phyloP scores from a whole-genome alignment of 2,329 filamentous ascomycete species.

The Helotiales sp. region DNA sequence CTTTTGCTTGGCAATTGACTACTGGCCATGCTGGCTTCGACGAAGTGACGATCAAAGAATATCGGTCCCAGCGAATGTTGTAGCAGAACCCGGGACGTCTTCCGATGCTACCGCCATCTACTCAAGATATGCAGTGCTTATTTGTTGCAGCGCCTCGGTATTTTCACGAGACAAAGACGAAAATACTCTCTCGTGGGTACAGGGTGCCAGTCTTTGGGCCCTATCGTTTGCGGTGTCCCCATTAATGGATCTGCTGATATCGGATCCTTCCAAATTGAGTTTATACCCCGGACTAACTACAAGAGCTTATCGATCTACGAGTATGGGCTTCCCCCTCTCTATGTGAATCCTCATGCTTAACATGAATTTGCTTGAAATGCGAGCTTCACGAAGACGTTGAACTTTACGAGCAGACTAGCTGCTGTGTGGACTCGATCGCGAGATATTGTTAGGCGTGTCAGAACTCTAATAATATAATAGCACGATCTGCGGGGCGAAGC shows the following conservation, averaged over 20 bases:
- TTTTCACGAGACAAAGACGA: conserved; percentile 17
- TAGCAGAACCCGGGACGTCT: neutral
- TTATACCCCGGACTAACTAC: conserved; percentile 2
- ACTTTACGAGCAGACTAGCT: too few relatives aligned
- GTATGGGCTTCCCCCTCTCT: conserved; percentile 1
- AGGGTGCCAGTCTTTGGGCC: neutral
- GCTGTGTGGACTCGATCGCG: too few relatives aligned
- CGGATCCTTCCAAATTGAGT: conserved; percentile 1
- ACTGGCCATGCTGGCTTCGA: too few relatives aligned
- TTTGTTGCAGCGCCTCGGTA: conserved; percentile 8
- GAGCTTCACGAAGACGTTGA: too few relatives aligned
- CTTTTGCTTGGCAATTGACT: too few relatives aligned
- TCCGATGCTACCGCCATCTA: neutral
- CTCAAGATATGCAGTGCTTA: conserved; percentile 5
- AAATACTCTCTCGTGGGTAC: neutral
- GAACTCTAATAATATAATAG: neutral
- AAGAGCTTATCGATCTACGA: conserved; percentile 11
- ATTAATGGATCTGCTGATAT: neutral
- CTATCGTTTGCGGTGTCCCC: neutral
- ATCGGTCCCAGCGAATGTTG: too few relatives aligned
- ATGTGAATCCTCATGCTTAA: neutral
- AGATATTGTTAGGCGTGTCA: conserved; percentile 4
- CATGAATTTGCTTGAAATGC: neutral
- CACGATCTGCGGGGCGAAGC: neutral
- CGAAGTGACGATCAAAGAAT: too few relatives aligned